A percentile compares a stretch with the other conserved stretches of the same genome.
These are phyloP conservation scores for Podospora pseudocomata DNA, from an alignment of 495 filamentous ascomycete genomes.

Conservation along the genomic window DNA sequence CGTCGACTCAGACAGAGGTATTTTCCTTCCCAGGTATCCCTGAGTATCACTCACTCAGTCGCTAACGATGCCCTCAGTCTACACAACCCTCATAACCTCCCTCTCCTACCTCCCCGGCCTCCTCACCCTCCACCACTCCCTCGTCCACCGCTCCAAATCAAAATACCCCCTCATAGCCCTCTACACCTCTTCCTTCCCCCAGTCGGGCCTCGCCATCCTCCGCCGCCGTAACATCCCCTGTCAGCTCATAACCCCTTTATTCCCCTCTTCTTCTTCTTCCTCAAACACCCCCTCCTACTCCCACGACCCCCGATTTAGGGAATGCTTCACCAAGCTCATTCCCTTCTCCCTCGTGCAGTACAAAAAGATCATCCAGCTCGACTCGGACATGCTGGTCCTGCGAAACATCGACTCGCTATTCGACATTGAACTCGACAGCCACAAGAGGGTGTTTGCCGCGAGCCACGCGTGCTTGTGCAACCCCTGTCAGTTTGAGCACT, in stretches of 20 bases:
- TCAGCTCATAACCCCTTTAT: conserved; percentile 59
- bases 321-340: conserved; percentile 81
- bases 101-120: conserved; percentile 69
- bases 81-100: conserved; percentile 79
- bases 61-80: conserved; percentile 45
- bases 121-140: conserved; percentile 65
- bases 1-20: conserved; percentile 30
- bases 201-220: conserved; percentile 60
- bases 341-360: conserved; percentile 69
- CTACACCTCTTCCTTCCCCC: conserved; percentile 67
- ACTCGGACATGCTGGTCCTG: conserved; percentile 77
- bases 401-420: conserved; percentile 85
- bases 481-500: conserved; percentile 68
- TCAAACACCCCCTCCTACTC: conserved; percentile 49
- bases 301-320: conserved; percentile 72
- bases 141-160: conserved; percentile 54
- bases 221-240: conserved; percentile 59
- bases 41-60: background rate
- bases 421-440: conserved; percentile 39
- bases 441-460: conserved; percentile 58
- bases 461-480: conserved; percentile 81
- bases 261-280: conserved; percentile 50
- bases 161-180: conserved; percentile 72
- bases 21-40: background rate
- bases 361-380: conserved; percentile 71